These are phyloP conservation scores for Corylus heterophylla DNA, from an alignment of 306 rosid species.

Conservation along the genomic window DNA sequence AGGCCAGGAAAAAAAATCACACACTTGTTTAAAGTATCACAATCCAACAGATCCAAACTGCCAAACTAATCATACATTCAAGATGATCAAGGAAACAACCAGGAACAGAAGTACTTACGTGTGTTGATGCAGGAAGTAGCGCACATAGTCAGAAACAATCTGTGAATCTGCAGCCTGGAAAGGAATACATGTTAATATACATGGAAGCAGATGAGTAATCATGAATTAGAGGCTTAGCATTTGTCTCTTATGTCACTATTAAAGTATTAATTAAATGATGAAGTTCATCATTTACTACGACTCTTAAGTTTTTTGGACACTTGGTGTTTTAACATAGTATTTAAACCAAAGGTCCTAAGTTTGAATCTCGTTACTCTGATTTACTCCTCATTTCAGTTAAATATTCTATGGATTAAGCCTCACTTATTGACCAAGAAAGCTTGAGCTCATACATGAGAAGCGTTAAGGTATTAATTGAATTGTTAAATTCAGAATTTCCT, in stretches of 20 bases:
- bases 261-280: background rate
- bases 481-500: no score
- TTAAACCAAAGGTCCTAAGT: no score
- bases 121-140: slow-evolving; percentile 91
- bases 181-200: slow-evolving; percentile 15
- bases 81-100: background rate
- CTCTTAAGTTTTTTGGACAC: no score
- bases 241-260: background rate
- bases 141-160: slow-evolving; percentile 87
- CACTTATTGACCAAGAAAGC: no score
- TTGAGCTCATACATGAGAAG: no score
- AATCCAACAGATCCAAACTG: background rate
- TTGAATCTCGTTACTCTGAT: no score
- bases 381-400: no score
- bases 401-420: no score
- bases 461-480: no score
- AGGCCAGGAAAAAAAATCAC: background rate
- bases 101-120: slow-evolving; percentile 53
- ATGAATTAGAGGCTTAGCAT: background rate
- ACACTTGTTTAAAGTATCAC: background rate
- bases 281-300: no score
- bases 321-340: no score
- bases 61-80: slow-evolving; percentile 10
- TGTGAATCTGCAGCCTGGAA: slow-evolving; percentile 97
- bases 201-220: background rate